Evolutionary conservation across 257 asterid species (phyloP).

Genomic region (Solanum neorickii): DNA sequence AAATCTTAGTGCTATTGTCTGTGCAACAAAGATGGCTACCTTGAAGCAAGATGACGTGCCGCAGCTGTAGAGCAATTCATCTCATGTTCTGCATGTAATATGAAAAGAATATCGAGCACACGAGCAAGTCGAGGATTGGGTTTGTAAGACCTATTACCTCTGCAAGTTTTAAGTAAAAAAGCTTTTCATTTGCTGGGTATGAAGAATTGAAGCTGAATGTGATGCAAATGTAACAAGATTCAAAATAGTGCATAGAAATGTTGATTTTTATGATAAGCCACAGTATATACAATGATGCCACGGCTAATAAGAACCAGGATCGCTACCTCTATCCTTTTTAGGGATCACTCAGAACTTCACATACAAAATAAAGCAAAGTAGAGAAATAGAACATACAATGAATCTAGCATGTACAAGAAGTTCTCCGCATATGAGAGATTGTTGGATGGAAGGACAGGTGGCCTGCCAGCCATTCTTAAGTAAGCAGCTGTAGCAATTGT

Average conservation of each 20-base stretch:
- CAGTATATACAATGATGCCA: not conserved
- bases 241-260: not conserved
- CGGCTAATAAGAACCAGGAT: not conserved
- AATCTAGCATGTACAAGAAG: conserved; percentile 98
- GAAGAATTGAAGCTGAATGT: not conserved
- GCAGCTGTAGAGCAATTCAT: conserved; percentile 99
- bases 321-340: not conserved
- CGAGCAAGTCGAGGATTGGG: conserved; percentile 99
- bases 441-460: conserved; percentile 95
- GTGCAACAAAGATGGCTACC: conserved; percentile 28
- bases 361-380: not conserved
- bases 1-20: not conserved
- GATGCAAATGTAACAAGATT: not conserved
- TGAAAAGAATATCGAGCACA: conserved; percentile 84
- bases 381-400: conserved; percentile 53
- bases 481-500: conserved; percentile 99
- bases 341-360: not conserved
- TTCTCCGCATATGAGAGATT: conserved; percentile 91
- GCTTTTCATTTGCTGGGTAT: not conserved
- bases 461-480: conserved; percentile 97
- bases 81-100: conserved; percentile 96
- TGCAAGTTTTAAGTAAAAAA: conserved; percentile 28
- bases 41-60: conserved; percentile 95
- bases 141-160: conserved; percentile 83
- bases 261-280: not conserved